Evolutionary conservation across 306 rosid genomes (phyloP).

Genomic region (Cicer yamashitae): DNA sequence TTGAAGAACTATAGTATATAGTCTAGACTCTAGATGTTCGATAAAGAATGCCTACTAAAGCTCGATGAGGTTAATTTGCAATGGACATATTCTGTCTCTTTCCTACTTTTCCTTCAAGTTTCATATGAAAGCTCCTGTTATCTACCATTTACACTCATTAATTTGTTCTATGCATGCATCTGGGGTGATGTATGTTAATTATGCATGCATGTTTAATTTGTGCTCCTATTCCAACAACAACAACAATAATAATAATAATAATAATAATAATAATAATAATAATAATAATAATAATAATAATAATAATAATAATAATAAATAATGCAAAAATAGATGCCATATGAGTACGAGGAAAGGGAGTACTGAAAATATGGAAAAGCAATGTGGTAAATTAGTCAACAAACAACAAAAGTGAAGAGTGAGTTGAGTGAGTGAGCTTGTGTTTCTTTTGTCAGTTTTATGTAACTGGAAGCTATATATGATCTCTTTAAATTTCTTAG

Average conservation of each 20-base stretch:
- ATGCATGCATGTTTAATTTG: no score
- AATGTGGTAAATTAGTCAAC: conserved; percentile 34
- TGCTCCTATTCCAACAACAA: no score
- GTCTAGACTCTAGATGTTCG: not conserved
- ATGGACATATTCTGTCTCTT: conserved; percentile 15
- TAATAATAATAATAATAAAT: no score
- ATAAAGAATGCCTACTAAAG: not conserved
- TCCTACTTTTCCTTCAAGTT: not conserved
- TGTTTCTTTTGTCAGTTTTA: conserved; percentile 38
- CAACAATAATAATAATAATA: no score
- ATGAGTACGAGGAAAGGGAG: not conserved
- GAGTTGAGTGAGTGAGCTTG: not conserved
- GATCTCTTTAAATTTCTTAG: not conserved
- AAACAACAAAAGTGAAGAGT: conserved; percentile 40
- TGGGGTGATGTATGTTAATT: no score
- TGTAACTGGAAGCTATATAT: not conserved
- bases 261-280: no score
- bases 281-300: no score
- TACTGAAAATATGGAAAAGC: conserved; percentile 26
- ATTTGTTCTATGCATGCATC: no score
- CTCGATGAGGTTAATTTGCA: not conserved
- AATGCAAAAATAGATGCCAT: not conserved
- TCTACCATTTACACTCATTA: not conserved
- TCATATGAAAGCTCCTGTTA: not conserved
- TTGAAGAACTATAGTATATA: not conserved